Base-by-base conservation (phyloP, 2,329 filamentous ascomycete genomes). In the Claviceps sorghi region DNA sequence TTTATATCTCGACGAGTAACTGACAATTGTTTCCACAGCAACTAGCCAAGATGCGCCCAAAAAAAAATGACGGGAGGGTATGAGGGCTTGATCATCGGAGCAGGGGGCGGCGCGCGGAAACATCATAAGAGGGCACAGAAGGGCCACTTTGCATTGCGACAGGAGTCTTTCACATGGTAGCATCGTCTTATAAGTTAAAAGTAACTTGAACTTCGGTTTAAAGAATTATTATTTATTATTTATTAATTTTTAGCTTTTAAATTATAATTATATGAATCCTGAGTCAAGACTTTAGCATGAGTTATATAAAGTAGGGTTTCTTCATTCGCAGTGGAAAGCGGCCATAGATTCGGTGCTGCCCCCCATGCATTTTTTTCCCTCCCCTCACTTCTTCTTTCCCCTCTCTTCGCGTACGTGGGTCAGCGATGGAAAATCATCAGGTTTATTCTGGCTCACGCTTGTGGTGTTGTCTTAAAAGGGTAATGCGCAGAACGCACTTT, bases 141-240 rank as follows among this genome's bases (percentile, higher is more conserved):
- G 67, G 58, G 69, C 17, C 62, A 66, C 56, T 45, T 41, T 52
- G 44, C 46, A 29, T 50, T 45, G 44, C 21, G 45, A 36, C 26
- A 38, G 43, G 42, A 29, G 50, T 52, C 29, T 46, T 38, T 29
- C 10, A 10, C 10, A 22, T 45, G 26, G 41, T 22, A 40, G 42
- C 48, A 42, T n/a, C n/a, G n/a, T n/a, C n/a, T n/a, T n/a, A n/a
- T n/a, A n/a, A n/a, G n/a, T n/a, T n/a, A n/a, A n/a, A n/a, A n/a
- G n/a, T n/a, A n/a, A n/a, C n/a, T n/a, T n/a, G n/a, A n/a, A n/a
- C n/a, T n/a, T n/a, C n/a, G n/a, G n/a, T n/a, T n/a, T n/a, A n/a
- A n/a, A n/a, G n/a, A n/a, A n/a, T n/a, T n/a, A n/a, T n/a, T n/a
- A n/a, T n/a, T n/a, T n/a, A n/a, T n/a, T n/a, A n/a, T n/a, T n/a